Base-by-base conservation (phyloP, 352 stramenopile species). In the Aphanomyces astaci region DNA sequence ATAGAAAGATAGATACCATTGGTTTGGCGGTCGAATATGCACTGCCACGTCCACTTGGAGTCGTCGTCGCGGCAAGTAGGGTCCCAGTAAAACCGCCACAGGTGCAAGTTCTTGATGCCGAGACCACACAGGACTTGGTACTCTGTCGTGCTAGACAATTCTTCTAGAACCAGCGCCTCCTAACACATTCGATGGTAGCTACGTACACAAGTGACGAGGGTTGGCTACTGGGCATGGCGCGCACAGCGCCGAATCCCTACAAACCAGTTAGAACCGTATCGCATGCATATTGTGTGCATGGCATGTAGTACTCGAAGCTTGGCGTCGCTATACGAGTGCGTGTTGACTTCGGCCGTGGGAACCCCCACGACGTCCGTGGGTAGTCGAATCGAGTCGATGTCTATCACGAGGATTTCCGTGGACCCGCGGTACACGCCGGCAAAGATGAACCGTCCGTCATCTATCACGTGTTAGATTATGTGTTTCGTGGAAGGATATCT, bases 101-200 rank as follows among this genome's bases (percentile, higher is more conserved):
- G 75, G 60, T 94, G 86, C 24, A 94, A 71, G 63, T 89, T 94
- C 76, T 94, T 94, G 67, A 94, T 94, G 27, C 86, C 86, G 4
- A 94, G 78, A 2, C 86, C 86, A 59, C 84, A 94, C 1, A 94
- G 71, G 36, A 94, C 68, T 22, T 86, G 83, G 53, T 92, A 94
- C 64, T 94, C 84, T 1, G 36, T 65, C 0, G 70, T 89, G 39
- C 70, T 75, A 54, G 9, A 36, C 9, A n/a, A n/a, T n/a, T n/a
- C n/a, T n/a, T n/a, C n/a, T n/a, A n/a, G n/a, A n/a, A n/a, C n/a
- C n/a, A n/a, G n/a, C n/a, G n/a, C n/a, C n/a, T n/a, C n/a, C n/a
- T n/a, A n/a, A n/a, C n/a, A n/a, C n/a, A n/a, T n/a, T n/a, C n/a
- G n/a, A n/a, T 46, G 36, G n/a, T 32, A 4, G 36, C 22, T 4